Percentiles rank a stretch among this genome's conserved stretches.
phyloP scores from a whole-genome alignment of 768 basidiomycete species.

The Nidula microcarpa region DNA sequence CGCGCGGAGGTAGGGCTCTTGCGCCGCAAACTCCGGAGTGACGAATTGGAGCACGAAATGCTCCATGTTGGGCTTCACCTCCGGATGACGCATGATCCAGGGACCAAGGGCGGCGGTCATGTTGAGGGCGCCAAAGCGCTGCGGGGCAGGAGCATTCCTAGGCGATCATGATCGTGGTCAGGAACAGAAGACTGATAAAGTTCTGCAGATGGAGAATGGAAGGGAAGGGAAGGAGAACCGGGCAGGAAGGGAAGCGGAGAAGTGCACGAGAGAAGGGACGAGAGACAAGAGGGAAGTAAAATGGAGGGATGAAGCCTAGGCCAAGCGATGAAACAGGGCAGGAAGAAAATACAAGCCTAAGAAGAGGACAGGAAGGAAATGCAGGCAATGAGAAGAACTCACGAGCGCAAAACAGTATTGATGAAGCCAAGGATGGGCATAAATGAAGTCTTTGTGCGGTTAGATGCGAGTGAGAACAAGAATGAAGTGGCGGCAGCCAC shows the following conservation, averaged over 20 bases:
- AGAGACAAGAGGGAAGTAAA: neutral
- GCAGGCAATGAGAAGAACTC: slow-evolving; percentile 22
- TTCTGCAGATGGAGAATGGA: neutral
- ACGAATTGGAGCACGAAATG: slow-evolving; percentile 73
- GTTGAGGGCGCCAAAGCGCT: slow-evolving; percentile 83
- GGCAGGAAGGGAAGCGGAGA: neutral
- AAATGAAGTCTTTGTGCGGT: slow-evolving; percentile 80
- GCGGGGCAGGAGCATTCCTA: slow-evolving; percentile 46
- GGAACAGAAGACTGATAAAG: neutral
- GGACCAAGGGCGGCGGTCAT: slow-evolving; percentile 75
- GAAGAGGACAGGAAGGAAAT: neutral
- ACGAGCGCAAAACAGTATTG: slow-evolving; percentile 69
- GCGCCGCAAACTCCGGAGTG: slow-evolving; percentile 62
- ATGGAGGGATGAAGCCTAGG: slow-evolving; percentile 42
- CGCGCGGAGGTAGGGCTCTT: slow-evolving; percentile 72
- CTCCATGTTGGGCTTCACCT: slow-evolving; percentile 75
- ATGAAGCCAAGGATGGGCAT: slow-evolving; percentile 77
- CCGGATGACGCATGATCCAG: slow-evolving; percentile 82
- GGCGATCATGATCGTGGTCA: slow-evolving; percentile 52
- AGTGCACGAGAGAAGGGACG: slow-evolving; percentile 51
- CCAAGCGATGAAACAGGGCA: slow-evolving; percentile 19
- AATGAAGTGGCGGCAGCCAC: slow-evolving; percentile 79
- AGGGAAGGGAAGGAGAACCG: neutral
- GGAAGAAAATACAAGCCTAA: neutral
- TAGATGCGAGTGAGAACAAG: slow-evolving; percentile 73